Conservation (phyloP, 2,329 filamentous ascomycete species). For the Blastomyces gilchristii region DNA sequence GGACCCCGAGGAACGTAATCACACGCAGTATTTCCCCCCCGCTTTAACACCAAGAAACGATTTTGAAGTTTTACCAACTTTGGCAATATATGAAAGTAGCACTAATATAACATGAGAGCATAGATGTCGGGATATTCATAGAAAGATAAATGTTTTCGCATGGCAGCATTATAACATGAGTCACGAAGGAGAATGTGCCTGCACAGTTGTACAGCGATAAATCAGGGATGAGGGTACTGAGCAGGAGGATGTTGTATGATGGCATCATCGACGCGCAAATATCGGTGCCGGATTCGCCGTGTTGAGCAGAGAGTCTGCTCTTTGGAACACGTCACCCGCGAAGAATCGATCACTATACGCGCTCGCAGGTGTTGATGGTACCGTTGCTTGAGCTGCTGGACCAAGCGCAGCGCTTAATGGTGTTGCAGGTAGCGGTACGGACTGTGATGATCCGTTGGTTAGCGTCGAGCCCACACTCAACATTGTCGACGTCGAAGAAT, state of each 20-base stretch:
- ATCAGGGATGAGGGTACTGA: neutral
- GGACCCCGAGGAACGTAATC: neutral
- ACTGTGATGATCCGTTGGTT: slow-evolving; percentile 31
- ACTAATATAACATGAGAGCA: neutral
- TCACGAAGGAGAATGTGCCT: neutral
- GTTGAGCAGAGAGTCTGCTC: slow-evolving; percentile 39
- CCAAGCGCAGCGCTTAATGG: slow-evolving; percentile 82
- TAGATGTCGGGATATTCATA: slow-evolving; percentile 1
- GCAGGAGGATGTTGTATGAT: neutral
- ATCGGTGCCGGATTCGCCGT: slow-evolving; percentile 35
- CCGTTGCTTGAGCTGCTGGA: slow-evolving; percentile 66
- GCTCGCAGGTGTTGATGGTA: slow-evolving; percentile 52
- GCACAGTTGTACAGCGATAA: neutral
- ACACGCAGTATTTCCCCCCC: neutral
- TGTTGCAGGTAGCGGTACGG: slow-evolving; percentile 63
- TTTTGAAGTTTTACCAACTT: neutral
- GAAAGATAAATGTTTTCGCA: neutral
- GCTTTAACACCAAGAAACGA: neutral
- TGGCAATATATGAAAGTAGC: neutral
- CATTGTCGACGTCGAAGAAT: slow-evolving; percentile 20
- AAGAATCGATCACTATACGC: slow-evolving; percentile 41
- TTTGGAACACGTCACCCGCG: slow-evolving; percentile 40
- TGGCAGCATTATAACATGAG: neutral
- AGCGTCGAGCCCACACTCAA: slow-evolving; percentile 7
- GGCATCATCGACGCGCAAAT: slow-evolving; percentile 30